Conservation (phyloP, 805 yeast species). For the Suhomyces vadensis region DNA sequence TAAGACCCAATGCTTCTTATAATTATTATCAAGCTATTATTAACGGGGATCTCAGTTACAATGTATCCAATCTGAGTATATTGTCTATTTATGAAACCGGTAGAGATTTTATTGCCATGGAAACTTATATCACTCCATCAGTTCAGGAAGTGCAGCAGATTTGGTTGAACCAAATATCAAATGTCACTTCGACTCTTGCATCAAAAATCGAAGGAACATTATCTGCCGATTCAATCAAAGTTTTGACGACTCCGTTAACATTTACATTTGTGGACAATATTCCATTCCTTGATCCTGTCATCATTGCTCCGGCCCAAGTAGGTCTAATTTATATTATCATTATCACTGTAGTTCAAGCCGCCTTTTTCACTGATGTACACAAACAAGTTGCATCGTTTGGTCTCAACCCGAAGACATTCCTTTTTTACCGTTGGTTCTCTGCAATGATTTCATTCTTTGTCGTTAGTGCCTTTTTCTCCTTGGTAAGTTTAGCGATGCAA, state of each 20-base stretch:
- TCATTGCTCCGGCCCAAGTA: conserved; percentile 69
- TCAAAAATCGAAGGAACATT: conserved; percentile 10
- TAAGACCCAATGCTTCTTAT: conserved; percentile 27
- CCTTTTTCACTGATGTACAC: conserved; percentile 58
- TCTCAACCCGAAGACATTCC: conserved; percentile 44
- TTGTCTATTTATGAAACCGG: conserved; percentile 60
- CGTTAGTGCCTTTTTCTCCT: conserved; percentile 56
- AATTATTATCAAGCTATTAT: conserved; percentile 42
- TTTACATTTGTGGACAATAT: conserved; percentile 45
- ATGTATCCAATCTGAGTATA: conserved; percentile 32
- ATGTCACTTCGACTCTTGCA: conserved; percentile 22
- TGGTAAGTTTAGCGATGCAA: conserved; percentile 69
- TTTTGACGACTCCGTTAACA: conserved; percentile 32
- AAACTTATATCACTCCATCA: conserved; percentile 41
- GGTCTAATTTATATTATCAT: conserved; percentile 74
- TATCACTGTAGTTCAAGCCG: conserved; percentile 70
- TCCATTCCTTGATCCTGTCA: conserved; percentile 52
- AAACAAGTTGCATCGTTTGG: conserved; percentile 44
- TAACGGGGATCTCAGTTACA: conserved; percentile 29
- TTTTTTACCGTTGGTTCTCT: conserved; percentile 52
- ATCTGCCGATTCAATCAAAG: conserved; percentile 14
- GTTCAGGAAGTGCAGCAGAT: conserved; percentile 36
- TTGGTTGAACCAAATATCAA: conserved; percentile 28
- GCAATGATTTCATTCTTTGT: conserved; percentile 57
- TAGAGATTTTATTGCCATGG: conserved; percentile 56